Conservation (phyloP, 2,329 filamentous ascomycete species). For the Penicillium crustosum region DNA sequence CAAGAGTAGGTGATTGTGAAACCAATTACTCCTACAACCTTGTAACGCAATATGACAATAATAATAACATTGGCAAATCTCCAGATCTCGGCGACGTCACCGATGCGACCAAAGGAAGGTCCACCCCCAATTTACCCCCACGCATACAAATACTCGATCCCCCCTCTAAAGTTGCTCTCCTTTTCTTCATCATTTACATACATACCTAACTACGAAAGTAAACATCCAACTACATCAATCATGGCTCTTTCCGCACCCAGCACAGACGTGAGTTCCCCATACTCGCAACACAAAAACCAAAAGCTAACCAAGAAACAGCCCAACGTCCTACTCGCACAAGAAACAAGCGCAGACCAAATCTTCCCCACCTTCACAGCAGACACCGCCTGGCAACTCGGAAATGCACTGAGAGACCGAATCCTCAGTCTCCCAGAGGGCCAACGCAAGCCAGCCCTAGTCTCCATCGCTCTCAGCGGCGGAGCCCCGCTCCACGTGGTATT, state of each 20-base stretch:
- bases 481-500: constrained; percentile 61
- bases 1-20: no score
- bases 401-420: constrained; percentile 39
- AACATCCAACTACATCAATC: constrained; percentile 6
- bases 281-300: background rate
- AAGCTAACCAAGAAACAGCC: constrained; percentile 22
- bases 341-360: constrained; percentile 30
- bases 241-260: constrained; percentile 34
- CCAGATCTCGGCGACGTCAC: constrained; percentile 2
- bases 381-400: constrained; percentile 42
- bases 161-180: background rate
- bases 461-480: constrained; percentile 37
- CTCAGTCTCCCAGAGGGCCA: constrained; percentile 33
- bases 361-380: constrained; percentile 42
- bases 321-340: constrained; percentile 30
- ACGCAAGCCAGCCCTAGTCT: constrained; percentile 43
- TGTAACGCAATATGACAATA: background rate
- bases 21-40: no score
- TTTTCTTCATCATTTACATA: background rate
- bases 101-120: constrained; percentile 12
- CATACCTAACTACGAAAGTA: background rate
- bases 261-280: constrained; percentile 28
- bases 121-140: constrained; percentile 8
- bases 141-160: background rate
- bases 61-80: background rate